Conservation (phyloP, 768 basidiomycete genomes). For the Grammothele lineata region DNA sequence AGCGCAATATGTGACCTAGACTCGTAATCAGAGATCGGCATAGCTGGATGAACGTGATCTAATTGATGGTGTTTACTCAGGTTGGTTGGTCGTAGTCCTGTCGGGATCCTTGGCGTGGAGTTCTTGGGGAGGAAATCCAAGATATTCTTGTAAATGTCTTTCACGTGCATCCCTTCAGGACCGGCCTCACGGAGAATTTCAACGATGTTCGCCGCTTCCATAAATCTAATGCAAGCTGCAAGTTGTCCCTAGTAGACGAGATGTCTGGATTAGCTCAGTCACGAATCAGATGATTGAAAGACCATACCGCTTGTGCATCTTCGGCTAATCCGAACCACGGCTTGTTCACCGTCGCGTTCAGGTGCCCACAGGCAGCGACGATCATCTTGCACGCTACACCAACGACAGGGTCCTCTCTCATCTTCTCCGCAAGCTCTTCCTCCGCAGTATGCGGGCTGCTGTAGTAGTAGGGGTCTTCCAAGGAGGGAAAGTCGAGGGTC, state of each 20-base stretch:
- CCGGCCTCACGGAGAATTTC: conserved; percentile 70
- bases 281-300: no score
- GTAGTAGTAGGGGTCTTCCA: conserved; percentile 7
- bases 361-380: conserved; percentile 22
- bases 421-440: conserved; percentile 12
- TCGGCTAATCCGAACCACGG: conserved; percentile 58
- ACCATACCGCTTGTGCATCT: no score
- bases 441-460: background rate
- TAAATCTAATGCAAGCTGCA: conserved; percentile 28
- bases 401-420: conserved; percentile 15
- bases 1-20: conserved; percentile 13
- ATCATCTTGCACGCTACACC: conserved; percentile 16
- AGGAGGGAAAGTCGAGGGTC: conserved; percentile 6
- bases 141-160: conserved; percentile 24
- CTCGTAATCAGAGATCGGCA: no score
- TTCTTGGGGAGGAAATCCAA: conserved; percentile 4
- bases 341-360: conserved; percentile 18
- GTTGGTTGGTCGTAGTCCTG: no score
- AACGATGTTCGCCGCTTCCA: conserved; percentile 39
- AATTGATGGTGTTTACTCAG: no score
- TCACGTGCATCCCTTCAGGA: conserved; percentile 43
- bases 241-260: conserved; percentile 31
- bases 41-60: no score
- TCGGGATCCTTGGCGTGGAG: conserved; percentile 44
- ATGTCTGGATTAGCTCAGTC: background rate